phyloP scores from a whole-genome alignment of 1,284 basidiomycete species.

The Psilocybe mexicana region DNA sequence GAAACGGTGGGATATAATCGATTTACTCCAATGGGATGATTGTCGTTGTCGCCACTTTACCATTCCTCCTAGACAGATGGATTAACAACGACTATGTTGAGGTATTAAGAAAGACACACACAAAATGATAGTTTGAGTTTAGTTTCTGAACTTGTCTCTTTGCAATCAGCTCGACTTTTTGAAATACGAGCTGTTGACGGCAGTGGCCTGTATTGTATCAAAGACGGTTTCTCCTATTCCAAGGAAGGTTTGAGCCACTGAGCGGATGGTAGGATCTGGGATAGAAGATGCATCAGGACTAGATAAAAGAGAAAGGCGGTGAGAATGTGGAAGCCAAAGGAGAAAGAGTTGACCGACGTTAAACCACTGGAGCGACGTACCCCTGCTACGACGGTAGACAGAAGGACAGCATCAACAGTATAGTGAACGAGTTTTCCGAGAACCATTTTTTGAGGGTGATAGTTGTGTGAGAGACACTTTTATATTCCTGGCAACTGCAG shows the following conservation, averaged over 20 bases:
- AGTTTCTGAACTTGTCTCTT: background rate
- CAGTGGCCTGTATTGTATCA: constrained; percentile 77
- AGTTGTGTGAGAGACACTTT: background rate
- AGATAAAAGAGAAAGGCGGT: background rate
- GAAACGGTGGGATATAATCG: too few species aligned
- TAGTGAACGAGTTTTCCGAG: constrained; percentile 86
- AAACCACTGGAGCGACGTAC: constrained; percentile 90
- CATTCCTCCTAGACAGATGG: background rate
- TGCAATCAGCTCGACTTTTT: constrained; percentile 37
- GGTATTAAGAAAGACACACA: constrained; percentile 1
- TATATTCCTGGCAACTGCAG: too few species aligned
- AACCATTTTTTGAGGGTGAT: constrained; percentile 49
- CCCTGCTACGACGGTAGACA: constrained; percentile 91
- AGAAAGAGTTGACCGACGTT: constrained; percentile 56
- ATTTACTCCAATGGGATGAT: background rate
- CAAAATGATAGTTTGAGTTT: background rate
- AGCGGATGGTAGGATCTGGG: constrained; percentile 73
- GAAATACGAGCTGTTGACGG: constrained; percentile 83
- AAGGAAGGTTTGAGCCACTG: constrained; percentile 80
- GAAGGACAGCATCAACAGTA: constrained; percentile 79
- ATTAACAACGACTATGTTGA: background rate
- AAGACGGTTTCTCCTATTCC: constrained; percentile 89
- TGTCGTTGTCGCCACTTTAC: background rate
- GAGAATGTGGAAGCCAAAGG: background rate
- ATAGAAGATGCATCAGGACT: constrained; percentile 74